Conservation (phyloP, 1,139 yeast genomes). For the Scheffersomyces illinoinensis region DNA sequence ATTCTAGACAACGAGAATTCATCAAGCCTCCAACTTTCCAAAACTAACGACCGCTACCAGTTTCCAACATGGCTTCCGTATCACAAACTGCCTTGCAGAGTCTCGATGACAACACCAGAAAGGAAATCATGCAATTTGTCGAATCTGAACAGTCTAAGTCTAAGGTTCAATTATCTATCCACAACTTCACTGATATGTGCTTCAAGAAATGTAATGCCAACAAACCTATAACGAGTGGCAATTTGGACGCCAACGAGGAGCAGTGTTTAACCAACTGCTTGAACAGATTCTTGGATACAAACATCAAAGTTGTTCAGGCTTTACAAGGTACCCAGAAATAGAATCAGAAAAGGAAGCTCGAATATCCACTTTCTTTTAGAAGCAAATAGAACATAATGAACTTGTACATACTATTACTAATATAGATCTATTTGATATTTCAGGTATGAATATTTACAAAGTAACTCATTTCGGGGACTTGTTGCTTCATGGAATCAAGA, state of each 20-base stretch:
- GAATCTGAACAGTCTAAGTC: conserved; percentile 86
- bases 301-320: conserved; percentile 76
- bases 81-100: conserved; percentile 60
- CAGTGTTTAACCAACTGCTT: conserved; percentile 78
- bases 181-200: conserved; percentile 85
- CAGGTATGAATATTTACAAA: neutral
- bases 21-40: neutral
- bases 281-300: conserved; percentile 83
- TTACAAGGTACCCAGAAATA: conserved; percentile 36
- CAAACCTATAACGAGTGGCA: conserved; percentile 48
- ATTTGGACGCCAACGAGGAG: conserved; percentile 61
- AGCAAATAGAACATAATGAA: neutral
- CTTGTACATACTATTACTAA: neutral
- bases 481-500: neutral
- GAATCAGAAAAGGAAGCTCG: neutral
- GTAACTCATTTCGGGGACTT: neutral
- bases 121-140: conserved; percentile 73
- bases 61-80: conserved; percentile 51
- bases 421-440: neutral
- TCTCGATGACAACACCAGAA: conserved; percentile 70
- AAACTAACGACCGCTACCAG: neutral
- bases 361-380: neutral
- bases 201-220: conserved; percentile 78
- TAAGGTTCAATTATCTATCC: conserved; percentile 83
- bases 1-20: neutral